Base-by-base conservation (phyloP, 176 grass and related monocot genomes). In the Oryza coarctata region DNA sequence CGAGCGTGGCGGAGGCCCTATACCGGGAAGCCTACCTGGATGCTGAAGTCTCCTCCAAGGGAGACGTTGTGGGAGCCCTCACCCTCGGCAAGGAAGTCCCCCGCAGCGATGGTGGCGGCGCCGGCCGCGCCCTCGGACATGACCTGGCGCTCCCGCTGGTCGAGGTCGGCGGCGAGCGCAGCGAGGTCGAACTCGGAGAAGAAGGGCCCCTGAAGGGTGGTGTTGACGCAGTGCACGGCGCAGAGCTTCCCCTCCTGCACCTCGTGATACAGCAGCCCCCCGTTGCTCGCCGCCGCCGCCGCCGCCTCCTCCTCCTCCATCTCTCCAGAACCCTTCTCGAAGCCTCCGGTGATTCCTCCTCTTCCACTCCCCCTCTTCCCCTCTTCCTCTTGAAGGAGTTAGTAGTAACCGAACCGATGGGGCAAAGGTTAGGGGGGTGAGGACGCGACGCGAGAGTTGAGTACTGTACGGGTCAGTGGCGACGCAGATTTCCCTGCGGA, bases 121-220 rank as follows among this genome's bases (percentile, higher is more conserved):
- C 77, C 82, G 45, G 67, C 5, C 5, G 44, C 35, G 23, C 83
- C 90, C 64, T 97, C 79, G 32, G 91, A 76, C 90, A 98, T 87
- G 58, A 98, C 85, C 87, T 91, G 92, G 58, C 90, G 88, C 87
- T 98, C 95, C 41, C 82, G 87, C 26, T 77, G 88, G 50, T 98
- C 95, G 63, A 98, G 95, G 85, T 98, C 92, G 63, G 84, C 88
- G 64, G 95, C 95, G 84, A 98, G 88, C 26, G 95, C 92, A 17
- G 95, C 92, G 76, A 98, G 92, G 80, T 98, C 95, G 86, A 98
- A 84, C 88, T 98, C 95, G 57, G 95, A 98, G 92, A 98, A 98
- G 88, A 94, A 98, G 88, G 95, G 95, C 3, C 95, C 95, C 87
- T 98, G 95, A 35, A 98, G 83, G 73, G 94, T 84, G 74, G 95